Conservation (phyloP, 768 basidiomycete genomes). For the Ramaria sp. region DNA sequence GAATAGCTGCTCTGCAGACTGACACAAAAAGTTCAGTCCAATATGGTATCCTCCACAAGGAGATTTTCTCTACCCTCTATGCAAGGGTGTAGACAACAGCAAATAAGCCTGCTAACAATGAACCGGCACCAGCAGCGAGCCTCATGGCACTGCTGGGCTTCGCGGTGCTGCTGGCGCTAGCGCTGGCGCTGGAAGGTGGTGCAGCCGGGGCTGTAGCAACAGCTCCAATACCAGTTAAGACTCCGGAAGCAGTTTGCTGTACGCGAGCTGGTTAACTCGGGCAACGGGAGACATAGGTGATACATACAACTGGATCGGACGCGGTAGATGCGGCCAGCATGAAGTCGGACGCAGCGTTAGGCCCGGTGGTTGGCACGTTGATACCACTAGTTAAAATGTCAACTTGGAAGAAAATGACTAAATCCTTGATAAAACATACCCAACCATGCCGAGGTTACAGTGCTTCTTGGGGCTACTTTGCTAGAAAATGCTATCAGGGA, state of each 20-base stretch:
- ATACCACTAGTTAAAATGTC: conserved; percentile 21
- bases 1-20: too few relatives aligned
- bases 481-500: not conserved
- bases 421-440: conserved; percentile 15
- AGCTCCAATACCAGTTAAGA: conserved; percentile 29
- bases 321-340: not conserved
- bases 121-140: not conserved
- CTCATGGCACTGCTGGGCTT: not conserved
- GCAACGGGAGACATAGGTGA: too few relatives aligned
- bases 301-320: too few relatives aligned
- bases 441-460: conserved; percentile 45
- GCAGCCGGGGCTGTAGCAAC: not conserved
- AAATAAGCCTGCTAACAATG: not conserved
- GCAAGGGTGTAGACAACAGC: not conserved
- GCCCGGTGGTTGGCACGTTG: conserved; percentile 28
- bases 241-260: conserved; percentile 11
- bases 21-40: not conserved
- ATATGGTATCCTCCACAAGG: not conserved
- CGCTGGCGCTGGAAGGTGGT: not conserved
- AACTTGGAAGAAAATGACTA: not conserved
- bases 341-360: not conserved
- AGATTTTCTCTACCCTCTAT: not conserved
- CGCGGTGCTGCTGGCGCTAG: conserved; percentile 12
- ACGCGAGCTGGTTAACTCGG: too few relatives aligned
- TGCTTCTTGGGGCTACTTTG: conserved; percentile 20